Conservation (phyloP, 768 basidiomycete species). For the Russula sp. region DNA sequence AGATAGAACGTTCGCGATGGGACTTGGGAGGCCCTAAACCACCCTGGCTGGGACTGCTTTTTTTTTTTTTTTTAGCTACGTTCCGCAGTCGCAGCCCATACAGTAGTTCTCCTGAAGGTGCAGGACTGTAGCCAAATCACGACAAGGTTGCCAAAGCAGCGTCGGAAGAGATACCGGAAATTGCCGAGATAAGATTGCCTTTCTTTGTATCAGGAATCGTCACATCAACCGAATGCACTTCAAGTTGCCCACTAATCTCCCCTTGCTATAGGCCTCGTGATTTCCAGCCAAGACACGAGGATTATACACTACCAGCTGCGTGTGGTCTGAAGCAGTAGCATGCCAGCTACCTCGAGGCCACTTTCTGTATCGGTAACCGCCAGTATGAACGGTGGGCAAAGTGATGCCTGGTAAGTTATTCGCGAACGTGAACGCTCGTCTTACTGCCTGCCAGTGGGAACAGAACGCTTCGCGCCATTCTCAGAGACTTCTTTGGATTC, state of each 20-base stretch:
- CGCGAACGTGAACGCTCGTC: background rate
- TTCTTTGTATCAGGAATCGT: background rate
- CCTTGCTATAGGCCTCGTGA: background rate
- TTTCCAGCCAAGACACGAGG: background rate
- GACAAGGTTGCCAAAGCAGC: background rate
- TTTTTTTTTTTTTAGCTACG: slow-evolving; percentile 7
- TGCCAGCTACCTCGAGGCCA: background rate
- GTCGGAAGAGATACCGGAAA: background rate
- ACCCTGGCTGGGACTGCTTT: background rate
- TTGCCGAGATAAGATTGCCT: slow-evolving; percentile 16
- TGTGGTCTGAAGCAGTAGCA: background rate
- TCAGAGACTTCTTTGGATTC: slow-evolving; percentile 2
- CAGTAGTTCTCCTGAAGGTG: background rate
- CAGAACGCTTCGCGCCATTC: slow-evolving; percentile 5
- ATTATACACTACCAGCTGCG: background rate
- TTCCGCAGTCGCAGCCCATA: background rate
- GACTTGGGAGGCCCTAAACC: background rate
- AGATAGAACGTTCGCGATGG: background rate
- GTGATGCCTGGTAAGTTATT: background rate
- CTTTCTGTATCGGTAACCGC: background rate
- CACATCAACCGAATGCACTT: background rate
- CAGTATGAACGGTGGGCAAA: slow-evolving; percentile 1
- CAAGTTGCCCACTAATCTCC: background rate
- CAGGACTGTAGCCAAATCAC: background rate
- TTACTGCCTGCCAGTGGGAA: slow-evolving; percentile 4